Conservation (phyloP, 2,329 filamentous ascomycete species). For the Diplodia seriata region DNA sequence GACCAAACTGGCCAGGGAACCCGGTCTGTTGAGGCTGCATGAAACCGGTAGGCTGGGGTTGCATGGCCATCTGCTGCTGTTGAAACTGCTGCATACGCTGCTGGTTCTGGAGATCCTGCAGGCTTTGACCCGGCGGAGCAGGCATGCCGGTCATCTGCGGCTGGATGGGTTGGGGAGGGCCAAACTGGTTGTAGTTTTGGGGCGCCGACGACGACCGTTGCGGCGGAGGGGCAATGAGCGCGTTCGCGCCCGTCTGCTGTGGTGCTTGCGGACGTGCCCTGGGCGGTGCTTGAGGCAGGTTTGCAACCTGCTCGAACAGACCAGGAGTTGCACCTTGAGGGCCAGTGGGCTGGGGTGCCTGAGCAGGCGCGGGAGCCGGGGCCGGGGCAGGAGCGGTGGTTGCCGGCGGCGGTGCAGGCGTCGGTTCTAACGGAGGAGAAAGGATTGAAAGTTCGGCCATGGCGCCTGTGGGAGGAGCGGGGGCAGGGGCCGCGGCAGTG, state of each 20-base stretch:
- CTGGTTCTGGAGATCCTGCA: slow-evolving; percentile 70
- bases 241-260: slow-evolving; percentile 64
- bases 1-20: slow-evolving; percentile 36
- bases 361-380: slow-evolving; percentile 46
- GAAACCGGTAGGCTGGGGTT: slow-evolving; percentile 49
- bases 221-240: slow-evolving; percentile 78
- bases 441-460: slow-evolving; percentile 73
- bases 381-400: slow-evolving; percentile 47
- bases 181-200: slow-evolving; percentile 70
- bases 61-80: slow-evolving; percentile 41
- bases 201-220: slow-evolving; percentile 86
- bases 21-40: slow-evolving; percentile 46
- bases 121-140: slow-evolving; percentile 76
- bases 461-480: slow-evolving; percentile 65
- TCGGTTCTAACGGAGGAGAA: slow-evolving; percentile 57
- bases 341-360: slow-evolving; percentile 37
- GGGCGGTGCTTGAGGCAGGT: slow-evolving; percentile 50
- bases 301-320: slow-evolving; percentile 38
- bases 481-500: slow-evolving; percentile 48
- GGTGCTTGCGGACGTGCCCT: slow-evolving; percentile 76
- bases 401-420: slow-evolving; percentile 51
- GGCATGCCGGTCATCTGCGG: slow-evolving; percentile 83
- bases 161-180: slow-evolving; percentile 78
- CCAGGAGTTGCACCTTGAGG: slow-evolving; percentile 36
- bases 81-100: slow-evolving; percentile 45